Evolutionary conservation across 305 asterid species (phyloP).

Genomic region (Solanum hybrid): DNA sequence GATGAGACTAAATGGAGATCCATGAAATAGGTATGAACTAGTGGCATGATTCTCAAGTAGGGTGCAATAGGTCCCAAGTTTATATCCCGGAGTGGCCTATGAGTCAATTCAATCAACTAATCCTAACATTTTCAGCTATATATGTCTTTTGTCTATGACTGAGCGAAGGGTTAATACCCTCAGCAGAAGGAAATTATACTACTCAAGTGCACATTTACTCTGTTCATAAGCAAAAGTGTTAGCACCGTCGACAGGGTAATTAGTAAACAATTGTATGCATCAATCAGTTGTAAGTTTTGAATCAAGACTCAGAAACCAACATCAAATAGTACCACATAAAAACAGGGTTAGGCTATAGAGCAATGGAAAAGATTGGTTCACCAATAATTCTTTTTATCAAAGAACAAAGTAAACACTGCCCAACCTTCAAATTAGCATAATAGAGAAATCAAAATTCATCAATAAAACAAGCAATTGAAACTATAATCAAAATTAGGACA

Average conservation of each 20-base stretch:
- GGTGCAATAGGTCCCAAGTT: conserved; percentile 90
- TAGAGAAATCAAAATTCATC: neutral
- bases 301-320: neutral
- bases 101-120: neutral
- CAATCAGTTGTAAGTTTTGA: neutral
- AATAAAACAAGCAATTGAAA: neutral
- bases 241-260: neutral
- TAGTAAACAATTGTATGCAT: neutral
- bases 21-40: conserved; percentile 18
- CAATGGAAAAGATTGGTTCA: neutral
- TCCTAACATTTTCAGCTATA: neutral
- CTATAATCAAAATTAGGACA: neutral
- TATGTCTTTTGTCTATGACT: neutral
- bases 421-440: neutral
- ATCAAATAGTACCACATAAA: neutral
- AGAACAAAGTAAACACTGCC: neutral
- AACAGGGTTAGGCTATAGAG: neutral
- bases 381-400: neutral
- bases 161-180: neutral
- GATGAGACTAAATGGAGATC: neutral
- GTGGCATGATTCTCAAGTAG: conserved; percentile 83
- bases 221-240: neutral
- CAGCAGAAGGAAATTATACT: neutral
- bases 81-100: conserved; percentile 72
- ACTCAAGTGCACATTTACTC: neutral